Conservation (phyloP, 1,284 basidiomycete species). For the Wallemia ichthyophaga region DNA sequence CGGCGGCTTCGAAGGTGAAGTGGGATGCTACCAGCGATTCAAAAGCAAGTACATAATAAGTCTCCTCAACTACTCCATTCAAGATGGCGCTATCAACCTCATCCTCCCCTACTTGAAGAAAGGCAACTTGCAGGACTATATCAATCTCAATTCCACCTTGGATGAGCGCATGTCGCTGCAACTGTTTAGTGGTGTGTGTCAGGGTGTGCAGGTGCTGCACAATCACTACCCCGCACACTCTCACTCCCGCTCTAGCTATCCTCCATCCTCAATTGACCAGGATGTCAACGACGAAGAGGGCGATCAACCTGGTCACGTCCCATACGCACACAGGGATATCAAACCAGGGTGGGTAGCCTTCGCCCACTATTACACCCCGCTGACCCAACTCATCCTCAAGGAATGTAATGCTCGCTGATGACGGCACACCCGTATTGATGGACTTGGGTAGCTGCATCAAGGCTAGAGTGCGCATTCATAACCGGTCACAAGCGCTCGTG, state of each 20-base stretch:
- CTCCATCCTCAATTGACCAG: slow-evolving; percentile 11
- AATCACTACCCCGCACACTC: slow-evolving; percentile 29
- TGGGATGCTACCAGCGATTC: slow-evolving; percentile 54
- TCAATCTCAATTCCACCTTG: slow-evolving; percentile 52
- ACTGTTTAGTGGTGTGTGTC: slow-evolving; percentile 75
- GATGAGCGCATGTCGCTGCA: slow-evolving; percentile 63
- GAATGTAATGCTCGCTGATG: slow-evolving; percentile 86
- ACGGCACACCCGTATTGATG: slow-evolving; percentile 78
- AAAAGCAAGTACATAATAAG: slow-evolving; percentile 28
- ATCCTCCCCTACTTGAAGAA: slow-evolving; percentile 19
- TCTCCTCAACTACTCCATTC: neutral
- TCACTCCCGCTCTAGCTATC: slow-evolving; percentile 10
- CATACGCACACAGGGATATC: slow-evolving; percentile 87
- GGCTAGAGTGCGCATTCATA: slow-evolving; percentile 45
- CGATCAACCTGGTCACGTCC: slow-evolving; percentile 35
- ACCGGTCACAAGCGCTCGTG: slow-evolving; percentile 49
- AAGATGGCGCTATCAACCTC: neutral
- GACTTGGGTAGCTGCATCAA: slow-evolving; percentile 76
- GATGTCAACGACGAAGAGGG: slow-evolving; percentile 14
- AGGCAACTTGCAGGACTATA: slow-evolving; percentile 81
- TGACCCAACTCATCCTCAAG: slow-evolving; percentile 17
- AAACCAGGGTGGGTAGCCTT: slow-evolving; percentile 64
- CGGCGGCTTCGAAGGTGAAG: slow-evolving; percentile 52
- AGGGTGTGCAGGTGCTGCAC: slow-evolving; percentile 80
- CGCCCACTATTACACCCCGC: neutral